Evolutionary conservation across 345 rosid species (phyloP).

Genomic region (Gossypium bickii): DNA sequence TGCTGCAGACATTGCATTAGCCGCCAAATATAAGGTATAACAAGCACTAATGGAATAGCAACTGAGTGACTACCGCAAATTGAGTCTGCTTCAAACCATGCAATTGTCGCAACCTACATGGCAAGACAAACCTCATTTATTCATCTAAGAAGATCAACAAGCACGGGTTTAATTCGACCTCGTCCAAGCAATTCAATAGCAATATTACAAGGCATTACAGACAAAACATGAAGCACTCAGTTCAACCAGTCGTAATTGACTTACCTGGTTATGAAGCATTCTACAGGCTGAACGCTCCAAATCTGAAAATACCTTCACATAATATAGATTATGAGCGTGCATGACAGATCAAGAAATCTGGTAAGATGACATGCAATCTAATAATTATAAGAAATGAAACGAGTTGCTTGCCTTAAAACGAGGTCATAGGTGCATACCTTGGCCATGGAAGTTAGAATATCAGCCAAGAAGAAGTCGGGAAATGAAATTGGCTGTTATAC

Average conservation of each 20-base stretch:
- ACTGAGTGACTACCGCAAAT: slow-evolving; percentile 93
- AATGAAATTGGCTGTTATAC: slow-evolving; percentile 76
- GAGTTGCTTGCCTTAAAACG: background rate
- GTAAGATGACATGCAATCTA: background rate
- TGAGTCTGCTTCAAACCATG: slow-evolving; percentile 99
- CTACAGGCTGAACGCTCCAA: slow-evolving; percentile 93
- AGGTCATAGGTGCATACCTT: slow-evolving; percentile 50
- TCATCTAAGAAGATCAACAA: background rate
- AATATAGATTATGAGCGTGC: background rate
- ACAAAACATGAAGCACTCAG: background rate
- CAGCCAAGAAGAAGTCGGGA: slow-evolving; percentile 94
- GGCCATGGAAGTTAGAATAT: slow-evolving; percentile 90
- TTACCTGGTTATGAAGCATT: slow-evolving; percentile 90
- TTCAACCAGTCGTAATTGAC: background rate
- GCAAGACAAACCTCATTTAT: slow-evolving; percentile 20
- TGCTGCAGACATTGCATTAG: slow-evolving; percentile 88
- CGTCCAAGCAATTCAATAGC: slow-evolving; percentile 1
- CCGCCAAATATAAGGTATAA: slow-evolving; percentile 76
- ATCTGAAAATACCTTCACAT: slow-evolving; percentile 88
- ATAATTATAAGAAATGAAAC: background rate
- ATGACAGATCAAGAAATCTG: slow-evolving; percentile 4
- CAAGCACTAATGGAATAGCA: slow-evolving; percentile 85
- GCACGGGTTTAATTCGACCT: background rate
- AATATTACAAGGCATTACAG: background rate
- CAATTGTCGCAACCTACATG: slow-evolving; percentile 89